phyloP scores from a whole-genome alignment of 2,329 filamentous ascomycete species.

The Botrytis cinerea region DNA sequence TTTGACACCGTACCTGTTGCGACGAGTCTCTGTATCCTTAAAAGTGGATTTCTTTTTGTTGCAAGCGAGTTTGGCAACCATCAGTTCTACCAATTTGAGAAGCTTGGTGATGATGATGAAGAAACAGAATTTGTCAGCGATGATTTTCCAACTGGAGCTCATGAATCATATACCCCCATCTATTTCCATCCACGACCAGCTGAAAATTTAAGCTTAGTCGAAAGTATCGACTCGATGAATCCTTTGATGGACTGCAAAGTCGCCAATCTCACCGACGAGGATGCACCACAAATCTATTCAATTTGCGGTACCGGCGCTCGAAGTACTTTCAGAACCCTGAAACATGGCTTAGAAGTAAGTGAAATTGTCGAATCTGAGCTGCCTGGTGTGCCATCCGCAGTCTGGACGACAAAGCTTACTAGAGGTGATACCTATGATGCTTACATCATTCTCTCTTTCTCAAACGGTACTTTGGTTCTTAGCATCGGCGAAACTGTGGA shows the following conservation, averaged over 20 bases:
- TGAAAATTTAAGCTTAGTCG: slow-evolving; percentile 81
- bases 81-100: slow-evolving; percentile 95
- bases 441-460: slow-evolving; percentile 93
- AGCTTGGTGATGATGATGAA: slow-evolving; percentile 92
- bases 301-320: slow-evolving; percentile 85
- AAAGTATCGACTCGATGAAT: slow-evolving; percentile 86
- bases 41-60: slow-evolving; percentile 92
- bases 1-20: slow-evolving; percentile 95
- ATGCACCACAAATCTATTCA: slow-evolving; percentile 94
- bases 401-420: slow-evolving; percentile 92
- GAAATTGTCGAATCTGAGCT: slow-evolving; percentile 95
- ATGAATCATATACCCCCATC: slow-evolving; percentile 70
- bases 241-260: slow-evolving; percentile 90
- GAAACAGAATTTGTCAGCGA: slow-evolving; percentile 86
- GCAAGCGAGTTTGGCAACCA: slow-evolving; percentile 92
- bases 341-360: slow-evolving; percentile 89
- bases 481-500: slow-evolving; percentile 97
- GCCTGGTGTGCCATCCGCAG: slow-evolving; percentile 82
- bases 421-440: slow-evolving; percentile 83
- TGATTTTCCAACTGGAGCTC: slow-evolving; percentile 74
- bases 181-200: slow-evolving; percentile 82
- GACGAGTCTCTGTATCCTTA: slow-evolving; percentile 85
- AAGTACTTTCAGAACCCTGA: slow-evolving; percentile 87
- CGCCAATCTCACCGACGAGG: slow-evolving; percentile 85
- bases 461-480: slow-evolving; percentile 85